These are phyloP conservation scores for Bacterosira constricta DNA, from an alignment of 108 stramenopile genomes.

Conservation along the genomic window DNA sequence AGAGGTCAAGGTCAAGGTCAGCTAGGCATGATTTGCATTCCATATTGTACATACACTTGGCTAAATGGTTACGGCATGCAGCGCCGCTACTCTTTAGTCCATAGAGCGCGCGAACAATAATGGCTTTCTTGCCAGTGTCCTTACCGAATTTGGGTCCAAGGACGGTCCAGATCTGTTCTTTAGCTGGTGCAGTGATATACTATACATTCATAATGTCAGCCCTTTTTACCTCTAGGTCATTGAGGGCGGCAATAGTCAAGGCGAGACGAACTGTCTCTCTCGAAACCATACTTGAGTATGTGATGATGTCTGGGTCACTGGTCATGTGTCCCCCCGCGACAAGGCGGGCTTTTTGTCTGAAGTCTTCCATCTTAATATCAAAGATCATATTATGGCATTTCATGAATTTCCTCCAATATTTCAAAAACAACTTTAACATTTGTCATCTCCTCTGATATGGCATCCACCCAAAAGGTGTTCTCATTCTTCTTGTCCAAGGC, in stretches of 20 bases:
- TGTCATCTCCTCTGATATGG: conserved; percentile 50
- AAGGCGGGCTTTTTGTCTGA: conserved; percentile 18
- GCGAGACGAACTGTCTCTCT: conserved; percentile 38
- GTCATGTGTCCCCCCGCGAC: conserved; percentile 43
- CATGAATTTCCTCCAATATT: conserved; percentile 21
- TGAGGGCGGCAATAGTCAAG: conserved; percentile 34
- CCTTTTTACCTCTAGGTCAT: conserved; percentile 18
- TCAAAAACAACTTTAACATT: conserved; percentile 42
- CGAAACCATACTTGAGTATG: conserved; percentile 28
- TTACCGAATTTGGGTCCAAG: conserved; percentile 43
- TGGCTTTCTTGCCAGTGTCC: neutral
- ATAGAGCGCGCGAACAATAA: conserved; percentile 37
- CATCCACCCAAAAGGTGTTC: conserved; percentile 38
- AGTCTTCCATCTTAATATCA: conserved; percentile 19
- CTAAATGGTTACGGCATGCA: neutral
- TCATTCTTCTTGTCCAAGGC: conserved; percentile 35
- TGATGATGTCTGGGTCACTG: conserved; percentile 1
- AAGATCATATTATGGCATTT: conserved; percentile 52
- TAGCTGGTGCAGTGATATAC: conserved; percentile 30
- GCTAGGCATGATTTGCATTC: conserved; percentile 11
- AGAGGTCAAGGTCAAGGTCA: conserved; percentile 22
- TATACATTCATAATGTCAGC: conserved; percentile 29
- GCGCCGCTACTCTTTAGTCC: conserved; percentile 17
- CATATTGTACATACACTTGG: conserved; percentile 10
- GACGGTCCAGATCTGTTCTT: conserved; percentile 22